phyloP scores from a whole-genome alignment of 768 basidiomycete genomes.

The Atractiella rhizophila region DNA sequence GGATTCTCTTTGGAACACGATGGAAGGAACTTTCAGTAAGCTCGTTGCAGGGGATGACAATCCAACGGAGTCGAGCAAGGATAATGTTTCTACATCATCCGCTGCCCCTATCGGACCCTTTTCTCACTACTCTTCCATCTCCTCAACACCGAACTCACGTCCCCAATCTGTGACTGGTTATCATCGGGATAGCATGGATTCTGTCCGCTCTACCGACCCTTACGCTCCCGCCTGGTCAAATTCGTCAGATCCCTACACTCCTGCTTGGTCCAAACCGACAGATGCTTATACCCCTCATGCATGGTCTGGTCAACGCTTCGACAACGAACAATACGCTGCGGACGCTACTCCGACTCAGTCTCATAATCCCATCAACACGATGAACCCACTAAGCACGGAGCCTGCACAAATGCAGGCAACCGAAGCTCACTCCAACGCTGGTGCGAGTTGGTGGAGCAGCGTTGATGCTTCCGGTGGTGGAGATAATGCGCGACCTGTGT shows the following conservation, averaged over 20 bases:
- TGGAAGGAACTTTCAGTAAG: constrained; percentile 75
- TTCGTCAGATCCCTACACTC: not conserved
- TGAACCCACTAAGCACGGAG: too few species aligned
- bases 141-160: constrained; percentile 27
- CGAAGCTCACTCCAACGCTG: too few species aligned
- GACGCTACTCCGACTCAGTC: too few species aligned
- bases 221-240: constrained; percentile 2
- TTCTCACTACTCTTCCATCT: constrained; percentile 75
- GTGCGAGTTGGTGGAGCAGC: too few species aligned
- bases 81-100: constrained; percentile 20
- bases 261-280: not conserved
- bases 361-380: too few species aligned
- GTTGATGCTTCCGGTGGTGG: too few species aligned
- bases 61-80: constrained; percentile 14
- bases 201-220: constrained; percentile 1
- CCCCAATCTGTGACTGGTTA: not conserved
- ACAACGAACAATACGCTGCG: too few species aligned
- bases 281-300: not conserved
- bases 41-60: constrained; percentile 84
- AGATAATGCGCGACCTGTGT: too few species aligned
- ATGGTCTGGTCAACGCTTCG: too few species aligned
- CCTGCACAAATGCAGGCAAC: too few species aligned
- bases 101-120: constrained; percentile 46
- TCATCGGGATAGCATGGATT: not conserved
- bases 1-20: constrained; percentile 71